Evolutionary conservation across 306 rosid genomes (phyloP), one percentile per base, ranked within the genome.

Genomic region (Prinsepia uniflora): DNA sequence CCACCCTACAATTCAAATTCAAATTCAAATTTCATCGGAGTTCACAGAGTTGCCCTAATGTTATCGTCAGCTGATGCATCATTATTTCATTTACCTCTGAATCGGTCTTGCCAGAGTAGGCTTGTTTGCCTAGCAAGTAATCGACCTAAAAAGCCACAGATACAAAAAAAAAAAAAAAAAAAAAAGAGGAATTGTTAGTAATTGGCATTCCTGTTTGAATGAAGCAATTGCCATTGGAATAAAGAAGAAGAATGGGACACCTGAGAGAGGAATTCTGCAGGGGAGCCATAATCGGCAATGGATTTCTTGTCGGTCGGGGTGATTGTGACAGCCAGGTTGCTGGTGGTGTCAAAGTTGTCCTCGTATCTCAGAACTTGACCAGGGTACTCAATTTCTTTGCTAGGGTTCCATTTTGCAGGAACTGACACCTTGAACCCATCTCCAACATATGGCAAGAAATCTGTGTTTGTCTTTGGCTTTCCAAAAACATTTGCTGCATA

Each of bases 381-480:
- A 1, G 77, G 86, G 82, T 19, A 94, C 66, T 94, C 99, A 22
- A 77, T 70, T 75, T 94, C 99, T 83, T 75, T 94, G 97, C 99
- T 94, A 6, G 85, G 96, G 75, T 94, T 91, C 99, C 99, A 94
- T 78, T 94, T 94, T 46, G 99, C 30, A 15, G 99, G 99, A 72
- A 94, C 71, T 5, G 84, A 80, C 63, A 94, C 19, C 83, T 83
- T 91, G 93, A 94, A 94, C 46, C 99, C 99, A 48, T 83, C 57
- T 72, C 99, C 99, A 67, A 78, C 63, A 83, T 86, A 91, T 42
- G 97, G 77, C 73, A 79, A 10, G 82, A 84, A 94, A 45, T 94
- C 99, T 46, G 99, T 94, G 88, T 87, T 65, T 57, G 73, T 60
- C 84, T 94, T 94, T 34, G 99, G 99, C 89, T 91, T 91, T 64